Evolutionary conservation across 129 eudicot genomes (phyloP), one percentile per base, ranked within the genome.

Genomic region (Flaveria trinervia): DNA sequence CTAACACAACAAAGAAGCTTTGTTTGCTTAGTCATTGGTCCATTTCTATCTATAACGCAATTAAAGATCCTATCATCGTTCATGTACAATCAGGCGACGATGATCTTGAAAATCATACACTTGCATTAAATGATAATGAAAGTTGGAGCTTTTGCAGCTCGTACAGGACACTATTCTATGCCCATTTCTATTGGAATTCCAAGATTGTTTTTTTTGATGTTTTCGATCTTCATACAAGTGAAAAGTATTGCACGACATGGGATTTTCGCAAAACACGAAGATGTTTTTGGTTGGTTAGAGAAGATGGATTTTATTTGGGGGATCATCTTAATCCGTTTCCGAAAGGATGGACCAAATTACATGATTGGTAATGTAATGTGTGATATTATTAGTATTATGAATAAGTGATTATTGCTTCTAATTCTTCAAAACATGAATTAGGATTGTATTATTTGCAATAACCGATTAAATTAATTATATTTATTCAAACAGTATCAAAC

Each of bases 231-330:
- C 1, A 70, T 3, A 48, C 14, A 41, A 51, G 55, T 49, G 0
- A 5, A 12, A 28, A 18, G 25, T 26, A 70, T 49, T 70, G 74
- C 45, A 17, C 22, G 7, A 25, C 26, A 49, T 9, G 23, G 60
- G 14, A 9, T 0, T n/a, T 48, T 70, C n/a, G 5, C 13, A 49
- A 26, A 48, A 2, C 23, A 0, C 25, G 60, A 49, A 16, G 9
- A 44, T 74, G 78, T 43, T 44, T 65, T 50, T 76, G 80, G 80
- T 18, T 65, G 39, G 80, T 76, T 10, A 76, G 55, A 76, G 55
- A 76, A 30, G 73, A 76, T 51, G 80, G 80, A 0, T 76, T 76
- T 41, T 76, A 76, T 52, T 20, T 76, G 41, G 49, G 23, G 13
- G 16, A 25, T 9, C 7, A 39, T 1, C 16, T 30, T 44, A 46